Evolutionary conservation across 805 yeast species (phyloP), one percentile per base, ranked within the genome.

Genomic region (Tetrapisispora namnaoensis): DNA sequence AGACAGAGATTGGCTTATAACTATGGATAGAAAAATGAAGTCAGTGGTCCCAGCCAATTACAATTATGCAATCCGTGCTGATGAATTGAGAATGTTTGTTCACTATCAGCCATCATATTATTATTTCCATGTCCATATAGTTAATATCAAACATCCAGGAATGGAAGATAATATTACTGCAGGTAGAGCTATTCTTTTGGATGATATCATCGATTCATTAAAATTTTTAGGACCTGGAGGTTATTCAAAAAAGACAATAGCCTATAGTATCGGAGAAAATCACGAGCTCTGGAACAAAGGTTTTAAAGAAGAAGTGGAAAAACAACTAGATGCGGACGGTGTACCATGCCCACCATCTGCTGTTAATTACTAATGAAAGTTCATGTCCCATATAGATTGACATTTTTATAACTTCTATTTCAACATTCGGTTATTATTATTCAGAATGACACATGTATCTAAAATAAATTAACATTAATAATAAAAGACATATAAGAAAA

Each of bases 81-180:
- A 83, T 60, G 77, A 81, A 55, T 63, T 93, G 55, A 76, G 95
- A 50, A 62, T 89, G 1, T 93, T 86, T 61, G 75, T 93, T 44
- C 99, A 93, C 70, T 86, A 93, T 65, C 98, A 90, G 55, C 99
- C 99, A 0, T 85, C 96, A 0, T 93, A 91, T 65, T 93, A 93
- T 61, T 98, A 93, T 60, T 83, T 93, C 71, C 99, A 93, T 62
- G 76, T 93, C 17, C 99, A 93, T 63, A 82, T 87, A 17, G 95
- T 88, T 18, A 83, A 86, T 58, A 72, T 85, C 6, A 72, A 67
- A 18, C 86, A 86, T 56, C 79, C 78, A 1, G 86, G 93, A 1
- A 58, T 83, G 48, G 80, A 88, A 42, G 75, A 76, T 54, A 79
- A 95, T 43, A 75, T 86, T 58, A 66, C 78, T 6, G 77, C 75